Conservation (phyloP, 768 basidiomycete species). For the Termitomyces sp. region DNA sequence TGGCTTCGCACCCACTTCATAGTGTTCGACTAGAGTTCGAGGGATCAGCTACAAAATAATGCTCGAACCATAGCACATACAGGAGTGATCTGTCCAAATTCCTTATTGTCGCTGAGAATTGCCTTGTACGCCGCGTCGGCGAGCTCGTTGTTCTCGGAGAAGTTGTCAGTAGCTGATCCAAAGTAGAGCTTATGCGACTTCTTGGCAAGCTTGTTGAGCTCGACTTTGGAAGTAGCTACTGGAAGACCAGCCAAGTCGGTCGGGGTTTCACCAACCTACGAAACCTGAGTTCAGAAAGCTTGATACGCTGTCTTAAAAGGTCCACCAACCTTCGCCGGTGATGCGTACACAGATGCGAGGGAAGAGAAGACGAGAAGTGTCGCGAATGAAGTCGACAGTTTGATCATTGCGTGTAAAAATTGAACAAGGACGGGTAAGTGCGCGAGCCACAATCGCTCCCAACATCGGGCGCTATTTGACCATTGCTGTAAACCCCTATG, state of each 20-base stretch:
- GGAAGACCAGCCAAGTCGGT: background rate
- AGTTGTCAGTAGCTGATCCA: conserved; percentile 47
- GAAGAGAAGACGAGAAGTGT: conserved; percentile 21
- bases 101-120: conserved; percentile 32
- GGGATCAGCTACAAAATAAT: background rate
- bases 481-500: background rate
- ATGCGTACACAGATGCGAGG: conserved; percentile 8
- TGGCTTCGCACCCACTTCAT: conserved; percentile 50
- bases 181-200: conserved; percentile 45
- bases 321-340: background rate
- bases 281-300: background rate
- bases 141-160: conserved; percentile 26
- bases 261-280: background rate
- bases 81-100: conserved; percentile 47
- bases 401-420: conserved; percentile 11
- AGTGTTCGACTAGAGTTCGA: conserved; percentile 31
- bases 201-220: conserved; percentile 43
- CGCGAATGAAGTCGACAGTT: conserved; percentile 23
- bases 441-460: background rate
- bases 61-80: conserved; percentile 19
- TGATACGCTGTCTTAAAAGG: background rate
- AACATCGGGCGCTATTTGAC: conserved; percentile 3
- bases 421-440: background rate
- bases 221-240: background rate
- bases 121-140: conserved; percentile 36